A percentile compares a stretch with the other conserved stretches of the same genome.
These are phyloP conservation scores for Saussurea involucrata DNA, from an alignment of 129 eudicot genomes.

Conservation along the genomic window DNA sequence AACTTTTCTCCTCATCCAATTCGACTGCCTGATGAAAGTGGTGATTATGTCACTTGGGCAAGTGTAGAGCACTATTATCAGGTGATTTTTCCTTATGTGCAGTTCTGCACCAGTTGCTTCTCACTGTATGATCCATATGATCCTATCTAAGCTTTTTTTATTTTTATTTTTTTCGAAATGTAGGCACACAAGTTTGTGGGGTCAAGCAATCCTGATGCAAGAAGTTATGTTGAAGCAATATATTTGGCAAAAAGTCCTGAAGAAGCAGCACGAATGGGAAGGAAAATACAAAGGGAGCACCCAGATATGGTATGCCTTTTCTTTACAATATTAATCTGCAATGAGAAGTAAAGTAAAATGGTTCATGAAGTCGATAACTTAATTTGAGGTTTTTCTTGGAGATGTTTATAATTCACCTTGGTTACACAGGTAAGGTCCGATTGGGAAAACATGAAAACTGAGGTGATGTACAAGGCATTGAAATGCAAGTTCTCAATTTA, in stretches of 20 bases:
- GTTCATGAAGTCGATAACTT: no score
- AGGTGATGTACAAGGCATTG: slow-evolving; percentile 78
- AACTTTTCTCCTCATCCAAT: slow-evolving; percentile 95
- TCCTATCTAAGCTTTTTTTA: background rate
- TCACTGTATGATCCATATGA: background rate
- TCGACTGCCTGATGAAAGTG: slow-evolving; percentile 63
- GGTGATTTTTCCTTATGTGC: slow-evolving; percentile 35
- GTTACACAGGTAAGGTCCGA: slow-evolving; percentile 61
- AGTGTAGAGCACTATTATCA: slow-evolving; percentile 99
- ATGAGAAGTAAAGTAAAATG: no score
- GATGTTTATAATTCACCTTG: background rate
- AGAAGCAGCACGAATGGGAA: slow-evolving; percentile 94
- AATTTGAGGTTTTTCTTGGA: background rate
- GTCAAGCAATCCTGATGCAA: slow-evolving; percentile 53
- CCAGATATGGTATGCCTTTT: slow-evolving; percentile 65
- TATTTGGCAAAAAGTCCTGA: slow-evolving; percentile 79
- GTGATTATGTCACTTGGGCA: slow-evolving; percentile 67
- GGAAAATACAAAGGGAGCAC: slow-evolving; percentile 69
- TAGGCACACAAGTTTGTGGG: slow-evolving; percentile 89
- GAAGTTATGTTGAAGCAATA: slow-evolving; percentile 51
- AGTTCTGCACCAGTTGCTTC: background rate
- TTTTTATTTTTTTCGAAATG: background rate
- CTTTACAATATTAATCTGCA: no score
- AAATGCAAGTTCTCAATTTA: slow-evolving; percentile 76
- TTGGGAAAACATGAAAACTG: slow-evolving; percentile 76